phyloP scores from a whole-genome alignment of 2,329 filamentous ascomycete species.

The Penicillium sp. region DNA sequence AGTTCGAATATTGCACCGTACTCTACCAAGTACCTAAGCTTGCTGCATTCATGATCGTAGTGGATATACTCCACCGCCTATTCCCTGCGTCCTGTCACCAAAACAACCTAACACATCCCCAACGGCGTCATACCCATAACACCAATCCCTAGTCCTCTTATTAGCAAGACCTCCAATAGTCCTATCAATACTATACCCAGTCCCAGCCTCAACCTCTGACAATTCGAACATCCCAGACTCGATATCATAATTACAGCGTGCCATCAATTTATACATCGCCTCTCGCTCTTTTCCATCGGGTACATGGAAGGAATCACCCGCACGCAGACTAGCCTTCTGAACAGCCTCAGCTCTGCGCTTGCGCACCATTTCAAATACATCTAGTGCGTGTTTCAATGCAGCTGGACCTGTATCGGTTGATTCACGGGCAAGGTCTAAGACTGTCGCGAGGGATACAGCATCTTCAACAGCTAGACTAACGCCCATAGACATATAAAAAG shows the following conservation, averaged over 20 bases:
- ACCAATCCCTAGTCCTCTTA: not conserved
- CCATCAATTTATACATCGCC: not conserved
- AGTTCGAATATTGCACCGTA: too few species aligned
- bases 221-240: not conserved
- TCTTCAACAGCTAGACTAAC: not conserved
- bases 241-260: not conserved
- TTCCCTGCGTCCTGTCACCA: conserved; percentile 3
- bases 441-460: not conserved
- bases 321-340: not conserved
- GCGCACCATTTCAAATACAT: not conserved
- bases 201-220: not conserved
- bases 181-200: too few species aligned
- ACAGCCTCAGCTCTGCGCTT: not conserved
- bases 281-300: not conserved
- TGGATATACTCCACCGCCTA: not conserved
- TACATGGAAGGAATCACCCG: not conserved
- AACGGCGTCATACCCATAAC: not conserved
- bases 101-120: not conserved
- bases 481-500: not conserved
- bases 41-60: not conserved
- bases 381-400: not conserved
- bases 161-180: not conserved
- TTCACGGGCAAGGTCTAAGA: not conserved
- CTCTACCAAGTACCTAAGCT: not conserved
- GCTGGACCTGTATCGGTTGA: too few species aligned